Evolutionary conservation across 148 eudicot species (phyloP).

Genomic region (Arctostaphylos glauca): DNA sequence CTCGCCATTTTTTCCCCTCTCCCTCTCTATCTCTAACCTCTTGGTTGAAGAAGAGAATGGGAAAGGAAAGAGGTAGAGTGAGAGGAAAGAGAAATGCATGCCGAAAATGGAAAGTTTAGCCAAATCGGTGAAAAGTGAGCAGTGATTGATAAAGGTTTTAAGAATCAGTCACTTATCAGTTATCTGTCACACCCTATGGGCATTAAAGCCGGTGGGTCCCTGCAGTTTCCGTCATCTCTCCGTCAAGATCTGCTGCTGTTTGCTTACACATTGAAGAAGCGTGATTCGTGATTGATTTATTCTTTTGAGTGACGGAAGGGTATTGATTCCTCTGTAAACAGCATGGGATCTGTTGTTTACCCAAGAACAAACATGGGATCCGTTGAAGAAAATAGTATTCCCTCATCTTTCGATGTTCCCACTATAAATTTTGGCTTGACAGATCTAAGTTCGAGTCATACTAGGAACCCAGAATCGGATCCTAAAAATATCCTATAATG

Average conservation of each 20-base stretch:
- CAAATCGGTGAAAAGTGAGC: slow-evolving; percentile 28
- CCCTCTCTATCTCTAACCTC: background rate
- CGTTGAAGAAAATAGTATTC: too few relatives aligned
- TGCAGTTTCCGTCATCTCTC: background rate
- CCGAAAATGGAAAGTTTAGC: slow-evolving; percentile 32
- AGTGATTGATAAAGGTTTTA: slow-evolving; percentile 25
- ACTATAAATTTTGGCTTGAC: too few relatives aligned
- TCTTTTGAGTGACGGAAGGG: too few relatives aligned
- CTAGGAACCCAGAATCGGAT: too few relatives aligned
- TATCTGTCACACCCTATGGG: slow-evolving; percentile 20
- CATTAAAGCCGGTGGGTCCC: too few relatives aligned
- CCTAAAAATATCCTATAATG: too few relatives aligned
- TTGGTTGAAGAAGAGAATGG: background rate
- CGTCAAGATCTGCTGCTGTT: background rate
- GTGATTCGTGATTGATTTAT: too few relatives aligned
- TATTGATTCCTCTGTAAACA: too few relatives aligned
- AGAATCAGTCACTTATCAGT: slow-evolving; percentile 32
- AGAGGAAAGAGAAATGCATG: background rate
- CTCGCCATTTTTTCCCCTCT: slow-evolving; percentile 55
- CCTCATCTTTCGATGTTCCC: too few relatives aligned
- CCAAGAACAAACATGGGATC: too few relatives aligned
- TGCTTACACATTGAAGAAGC: too few relatives aligned
- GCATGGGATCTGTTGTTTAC: background rate
- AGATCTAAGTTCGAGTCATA: too few relatives aligned
- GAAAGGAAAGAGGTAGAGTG: background rate